Evolutionary conservation across 2,329 filamentous ascomycete species (phyloP).

Genomic region (Sclerotiophoma versabilis): DNA sequence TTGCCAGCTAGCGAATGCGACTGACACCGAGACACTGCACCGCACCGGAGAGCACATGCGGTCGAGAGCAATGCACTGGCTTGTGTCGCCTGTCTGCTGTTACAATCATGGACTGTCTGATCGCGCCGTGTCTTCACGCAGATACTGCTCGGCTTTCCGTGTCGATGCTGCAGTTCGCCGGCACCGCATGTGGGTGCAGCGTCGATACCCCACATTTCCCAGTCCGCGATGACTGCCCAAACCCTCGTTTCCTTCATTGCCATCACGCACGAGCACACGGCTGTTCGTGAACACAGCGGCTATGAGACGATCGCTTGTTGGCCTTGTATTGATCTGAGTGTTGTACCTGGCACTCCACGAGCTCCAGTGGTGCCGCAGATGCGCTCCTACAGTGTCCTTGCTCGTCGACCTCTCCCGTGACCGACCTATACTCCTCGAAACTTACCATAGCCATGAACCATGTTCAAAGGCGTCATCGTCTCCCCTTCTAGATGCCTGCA

Average conservation of each 20-base stretch:
- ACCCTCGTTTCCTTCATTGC: background rate
- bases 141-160: background rate
- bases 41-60: background rate
- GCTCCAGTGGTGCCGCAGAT: background rate
- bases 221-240: background rate
- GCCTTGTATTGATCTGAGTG: background rate
- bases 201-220: conserved; percentile 16
- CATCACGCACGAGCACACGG: background rate
- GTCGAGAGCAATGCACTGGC: background rate
- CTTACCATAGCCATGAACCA: no score
- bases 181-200: conserved; percentile 12
- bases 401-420: no score
- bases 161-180: conserved; percentile 14
- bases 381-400: no score
- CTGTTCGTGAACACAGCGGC: background rate
- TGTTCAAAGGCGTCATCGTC: no score
- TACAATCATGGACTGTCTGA: background rate
- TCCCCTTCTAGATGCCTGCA: no score
- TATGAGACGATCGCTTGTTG: background rate
- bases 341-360: background rate
- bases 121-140: background rate
- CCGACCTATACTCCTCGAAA: background rate
- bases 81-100: no score
- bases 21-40: background rate
- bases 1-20: conserved; percentile 15